Base-by-base conservation (phyloP, 176 grass and related monocot genomes). In the Typha latifolia region DNA sequence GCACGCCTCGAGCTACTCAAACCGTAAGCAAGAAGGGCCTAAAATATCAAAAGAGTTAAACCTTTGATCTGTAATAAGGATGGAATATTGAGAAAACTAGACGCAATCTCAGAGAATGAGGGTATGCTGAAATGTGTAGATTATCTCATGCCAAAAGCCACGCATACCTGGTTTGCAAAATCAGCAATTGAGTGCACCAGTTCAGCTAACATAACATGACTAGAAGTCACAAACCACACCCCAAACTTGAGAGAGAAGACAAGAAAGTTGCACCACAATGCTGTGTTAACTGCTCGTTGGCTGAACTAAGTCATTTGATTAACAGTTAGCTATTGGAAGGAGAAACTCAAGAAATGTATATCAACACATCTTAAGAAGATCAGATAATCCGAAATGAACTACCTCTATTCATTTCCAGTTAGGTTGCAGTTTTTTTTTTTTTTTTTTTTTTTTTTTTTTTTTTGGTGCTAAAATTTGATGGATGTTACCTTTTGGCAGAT, bases 161-260 rank as follows among this genome's bases (percentile, higher is more conserved):
- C 48, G 27, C 12, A 24, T 90, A 94, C 89, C 84, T 94, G 95
- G 61, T 99, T 99, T 62, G 95, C 89, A 47, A 99, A 92, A 69
- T 99, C 95, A 14, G 95, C 81, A 80, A 81, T 7, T 3, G 89
- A 99, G 64, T 93, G 95, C 31, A 99, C 76, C 21, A 99, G 84
- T 66, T 99, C 95, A 73, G 95, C 89, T 69, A 99, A 80, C 89
- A 94, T 99, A 85, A 99, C 89, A 87, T 99, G 95, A 80, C 95
- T 99, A 50, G 95, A 93, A 79, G 95, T 99, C 47, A 81, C n/a
- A 70, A 99, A 72, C 86, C 90, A 99, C 62, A 94, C 89, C 32
- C 95, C 89, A 72, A 93, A 93, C 76, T 99, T 99, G 4, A 99
- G 81, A 23, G 86, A 93, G 75, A 99, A 94, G 74, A 99, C 95